Percentiles rank a stretch among this genome's conserved stretches.
Evolutionary conservation across 257 asterid genomes (phyloP).

Genomic region (Lycium barbarum): DNA sequence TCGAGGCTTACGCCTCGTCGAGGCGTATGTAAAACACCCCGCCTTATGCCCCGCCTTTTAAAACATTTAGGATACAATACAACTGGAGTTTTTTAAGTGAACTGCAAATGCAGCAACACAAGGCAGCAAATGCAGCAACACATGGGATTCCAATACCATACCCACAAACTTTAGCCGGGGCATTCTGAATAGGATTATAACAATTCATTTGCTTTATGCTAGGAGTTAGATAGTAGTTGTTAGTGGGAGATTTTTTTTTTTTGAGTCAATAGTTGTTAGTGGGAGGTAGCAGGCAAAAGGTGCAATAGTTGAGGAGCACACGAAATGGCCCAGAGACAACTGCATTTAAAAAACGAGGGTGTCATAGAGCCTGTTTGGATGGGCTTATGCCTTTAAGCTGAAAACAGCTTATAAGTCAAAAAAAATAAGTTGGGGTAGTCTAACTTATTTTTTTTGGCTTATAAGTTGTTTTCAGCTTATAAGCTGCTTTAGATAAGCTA

Average conservation of each 20-base stretch:
- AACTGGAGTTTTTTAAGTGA: not conserved
- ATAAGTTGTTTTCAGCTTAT: no score
- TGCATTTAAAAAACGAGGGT: not conserved
- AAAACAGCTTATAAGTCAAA: no score
- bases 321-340: not conserved
- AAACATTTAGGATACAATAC: no score
- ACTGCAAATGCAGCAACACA: not conserved
- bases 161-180: not conserved
- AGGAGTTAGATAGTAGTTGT: not conserved
- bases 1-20: no score
- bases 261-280: not conserved
- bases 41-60: no score
- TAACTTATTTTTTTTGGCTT: no score
- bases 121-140: not conserved
- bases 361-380: no score
- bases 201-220: slow-evolving; percentile 1
- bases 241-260: not conserved
- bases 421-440: no score
- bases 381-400: no score
- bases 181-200: not conserved
- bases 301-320: not conserved
- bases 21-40: no score
- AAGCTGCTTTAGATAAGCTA: no score
- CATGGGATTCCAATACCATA: not conserved
- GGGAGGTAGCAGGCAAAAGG: not conserved